Percentiles rank a stretch among this genome's conserved stretches.
Evolutionary conservation across 2,329 filamentous ascomycete species (phyloP).

Genomic region (Hypoxylon sp.): DNA sequence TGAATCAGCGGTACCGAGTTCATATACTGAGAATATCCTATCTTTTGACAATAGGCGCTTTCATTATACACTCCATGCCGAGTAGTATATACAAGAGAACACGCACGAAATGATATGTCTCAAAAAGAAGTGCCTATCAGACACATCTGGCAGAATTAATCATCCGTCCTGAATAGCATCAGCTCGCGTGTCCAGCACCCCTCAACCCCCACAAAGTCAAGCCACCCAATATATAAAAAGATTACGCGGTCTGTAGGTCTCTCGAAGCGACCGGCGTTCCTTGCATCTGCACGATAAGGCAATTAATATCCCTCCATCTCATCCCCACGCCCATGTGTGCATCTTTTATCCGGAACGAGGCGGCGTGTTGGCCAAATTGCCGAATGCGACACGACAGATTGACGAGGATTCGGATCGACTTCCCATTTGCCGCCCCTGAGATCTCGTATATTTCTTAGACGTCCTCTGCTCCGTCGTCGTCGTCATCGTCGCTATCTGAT

Average conservation of each 20-base stretch:
- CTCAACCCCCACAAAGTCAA: constrained; percentile 30
- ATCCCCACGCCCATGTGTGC: constrained; percentile 19
- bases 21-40: background rate
- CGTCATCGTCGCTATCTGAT: constrained; percentile 57
- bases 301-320: constrained; percentile 21
- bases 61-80: background rate
- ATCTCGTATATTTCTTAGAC: constrained; percentile 10
- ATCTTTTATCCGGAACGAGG: constrained; percentile 39
- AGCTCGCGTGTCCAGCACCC: constrained; percentile 22
- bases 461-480: constrained; percentile 29
- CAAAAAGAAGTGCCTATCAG: constrained; percentile 19
- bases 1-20: background rate
- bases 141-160: constrained; percentile 5
- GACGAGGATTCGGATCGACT: constrained; percentile 22
- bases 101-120: background rate
- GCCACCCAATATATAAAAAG: constrained; percentile 12
- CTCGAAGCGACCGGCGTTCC: constrained; percentile 28
- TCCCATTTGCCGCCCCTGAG: constrained; percentile 30
- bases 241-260: constrained; percentile 34
- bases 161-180: constrained; percentile 4
- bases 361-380: constrained; percentile 28
- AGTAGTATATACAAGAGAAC: background rate
- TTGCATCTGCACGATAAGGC: constrained; percentile 40
- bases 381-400: constrained; percentile 35
- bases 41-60: constrained; percentile 3